These are phyloP conservation scores for Vitis vinifera DNA, from an alignment of 164 flowering plant species.

Conservation along the genomic window ASM3070453v1 NC_081820.1:20069501-20070000, in stretches of 20 bases:
- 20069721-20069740: conserved; percentile 84
- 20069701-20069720: conserved; percentile 57
- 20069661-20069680: conserved; percentile 71
- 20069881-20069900: conserved; percentile 72
- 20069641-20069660: conserved; percentile 61
- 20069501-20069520: no score
- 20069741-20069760: conserved; percentile 34
- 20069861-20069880: conserved; percentile 73
- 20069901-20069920: conserved; percentile 96
- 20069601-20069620: conserved; percentile 35
- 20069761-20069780: conserved; percentile 6
- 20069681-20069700: conserved; percentile 79
- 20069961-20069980: no score
- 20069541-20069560: conserved; percentile 55
- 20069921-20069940: conserved; percentile 18
- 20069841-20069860: conserved; percentile 75
- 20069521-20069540: conserved; percentile 28
- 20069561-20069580: conserved; percentile 19
- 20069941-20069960: not conserved
- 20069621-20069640: conserved; percentile 68
- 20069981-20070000: no score
- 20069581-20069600: no score
- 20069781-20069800: not conserved
- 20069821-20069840: conserved; percentile 80
- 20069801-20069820: conserved; percentile 4